Percentiles rank a stretch among this genome's conserved stretches.
Evolutionary conservation across 768 basidiomycete species (phyloP).

Genomic region (Strobilomyces dryophilus): DNA sequence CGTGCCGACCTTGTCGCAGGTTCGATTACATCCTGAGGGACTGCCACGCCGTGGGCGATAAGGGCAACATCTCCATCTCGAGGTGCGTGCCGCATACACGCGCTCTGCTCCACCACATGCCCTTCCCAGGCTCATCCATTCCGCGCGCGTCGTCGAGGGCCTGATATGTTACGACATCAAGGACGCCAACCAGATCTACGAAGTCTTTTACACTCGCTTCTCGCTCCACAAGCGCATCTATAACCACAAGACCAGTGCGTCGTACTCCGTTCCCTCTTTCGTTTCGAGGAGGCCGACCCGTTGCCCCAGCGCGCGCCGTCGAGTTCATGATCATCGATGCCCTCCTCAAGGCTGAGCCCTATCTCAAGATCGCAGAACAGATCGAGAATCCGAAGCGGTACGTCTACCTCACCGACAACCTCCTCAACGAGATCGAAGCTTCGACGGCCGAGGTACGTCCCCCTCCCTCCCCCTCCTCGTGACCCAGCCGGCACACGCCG

Average conservation of each 20-base stretch:
- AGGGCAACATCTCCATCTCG: conserved; percentile 46
- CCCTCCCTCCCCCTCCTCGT: no score
- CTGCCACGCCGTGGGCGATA: conserved; percentile 64
- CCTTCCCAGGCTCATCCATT: conserved; percentile 56
- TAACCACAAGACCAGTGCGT: conserved; percentile 61
- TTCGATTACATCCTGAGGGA: conserved; percentile 83
- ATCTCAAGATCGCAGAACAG: conserved; percentile 53
- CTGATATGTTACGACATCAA: conserved; percentile 82
- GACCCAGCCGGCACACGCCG: no score
- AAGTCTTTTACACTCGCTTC: conserved; percentile 70
- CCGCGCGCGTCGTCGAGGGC: conserved; percentile 68
- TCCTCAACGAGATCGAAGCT: conserved; percentile 56
- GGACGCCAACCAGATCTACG: conserved; percentile 71
- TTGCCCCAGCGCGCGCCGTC: conserved; percentile 61
- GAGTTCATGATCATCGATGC: conserved; percentile 86
- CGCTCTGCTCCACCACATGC: not conserved
- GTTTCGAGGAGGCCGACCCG: no score
- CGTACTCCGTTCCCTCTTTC: no score
- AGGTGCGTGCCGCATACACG: conserved; percentile 31
- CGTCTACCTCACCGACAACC: conserved; percentile 63
- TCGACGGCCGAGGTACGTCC: conserved; percentile 33
- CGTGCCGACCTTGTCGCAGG: conserved; percentile 34
- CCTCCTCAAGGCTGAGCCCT: conserved; percentile 62
- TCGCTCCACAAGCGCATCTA: conserved; percentile 83
- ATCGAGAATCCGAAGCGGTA: conserved; percentile 58